Conservation (phyloP, 2,329 filamentous ascomycete genomes). For the Ilyonectria sp. region DNA sequence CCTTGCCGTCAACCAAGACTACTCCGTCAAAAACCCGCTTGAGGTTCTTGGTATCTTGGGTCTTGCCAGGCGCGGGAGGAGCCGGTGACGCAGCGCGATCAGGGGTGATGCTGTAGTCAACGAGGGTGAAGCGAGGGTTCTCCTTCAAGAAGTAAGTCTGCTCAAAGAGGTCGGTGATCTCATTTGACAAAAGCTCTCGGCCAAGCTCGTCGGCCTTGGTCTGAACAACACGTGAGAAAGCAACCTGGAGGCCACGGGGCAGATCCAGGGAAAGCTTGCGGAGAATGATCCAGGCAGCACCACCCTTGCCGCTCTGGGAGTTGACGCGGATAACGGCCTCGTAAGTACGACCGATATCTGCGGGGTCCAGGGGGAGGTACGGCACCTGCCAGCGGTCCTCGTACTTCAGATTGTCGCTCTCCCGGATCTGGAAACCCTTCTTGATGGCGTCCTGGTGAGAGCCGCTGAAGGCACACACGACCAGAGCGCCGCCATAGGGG, state of each 20-base stretch:
- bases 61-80: constrained; percentile 77
- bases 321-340: constrained; percentile 98
- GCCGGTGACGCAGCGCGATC: constrained; percentile 85
- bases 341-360: constrained; percentile 96
- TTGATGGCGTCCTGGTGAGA: constrained; percentile 97
- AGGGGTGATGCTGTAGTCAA: constrained; percentile 92
- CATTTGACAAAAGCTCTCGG: constrained; percentile 85
- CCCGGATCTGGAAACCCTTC: constrained; percentile 85
- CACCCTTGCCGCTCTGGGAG: constrained; percentile 95
- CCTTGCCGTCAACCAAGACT: constrained; percentile 83
- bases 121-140: constrained; percentile 86
- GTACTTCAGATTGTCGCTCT: constrained; percentile 69
- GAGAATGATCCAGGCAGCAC: constrained; percentile 94
- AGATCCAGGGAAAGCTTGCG: constrained; percentile 91
- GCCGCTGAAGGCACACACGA: constrained; percentile 93
- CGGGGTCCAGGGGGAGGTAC: constrained; percentile 92
- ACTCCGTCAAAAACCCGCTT: constrained; percentile 89
- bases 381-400: constrained; percentile 87
- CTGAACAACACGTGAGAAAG: constrained; percentile 92
- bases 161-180: constrained; percentile 92
- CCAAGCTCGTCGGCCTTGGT: constrained; percentile 83
- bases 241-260: constrained; percentile 91
- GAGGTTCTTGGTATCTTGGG: constrained; percentile 82
- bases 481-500: constrained; percentile 91
- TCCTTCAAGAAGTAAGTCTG: constrained; percentile 86